Base-by-base conservation (phyloP, 169 alveolate genomes). In the Ichthyophthirius multifiliis region DNA sequence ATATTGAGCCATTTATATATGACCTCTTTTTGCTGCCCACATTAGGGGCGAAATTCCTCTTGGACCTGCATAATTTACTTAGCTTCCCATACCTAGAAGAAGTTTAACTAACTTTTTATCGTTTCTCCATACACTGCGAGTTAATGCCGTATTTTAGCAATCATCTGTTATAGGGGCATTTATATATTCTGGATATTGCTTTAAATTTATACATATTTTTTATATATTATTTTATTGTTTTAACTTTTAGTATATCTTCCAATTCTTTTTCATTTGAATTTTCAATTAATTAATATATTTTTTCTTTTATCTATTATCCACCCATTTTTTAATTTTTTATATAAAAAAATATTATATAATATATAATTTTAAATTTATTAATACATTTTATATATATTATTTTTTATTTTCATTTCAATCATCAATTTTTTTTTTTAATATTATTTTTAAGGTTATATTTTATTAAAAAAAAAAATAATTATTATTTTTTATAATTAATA, bases 21-120 rank as follows among this genome's bases (percentile, higher is more conserved):
- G 65, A 18, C 76, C 86, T 81, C 86, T 81, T 81, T 67, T 67
- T 20, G 73, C 43, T 1, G 86, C 86, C 86, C 86, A 81, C 86
- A 81, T 81, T 46, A 81, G 62, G 27, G 86, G 86, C 5, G 77
- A 71, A n/a, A 81, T 81, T 32, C 65, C 43, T 41, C 65, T 46
- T 39, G 86, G 63, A 0, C 82, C 82, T 10, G 71, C 74, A 55
- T 71, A 47, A 37, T 81, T 43, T 13, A 81, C 65, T 34, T 81
- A 34, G 16, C 80, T 76, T 12, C 82, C 82, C 18, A 47, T 67
- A 71, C 65, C 65, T 20, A 81, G 41, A 27, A 81, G 39, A 27
- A 81, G 27, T 32, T 67, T 76, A 48, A 46, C 76, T 81, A 81
- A 48, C 18, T 71, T 47, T 31, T 64, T 43, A 32, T 81, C 86